These are phyloP conservation scores for Pichia sp. DNA, from an alignment of 1,139 yeast genomes.

Conservation along the genomic window DNA sequence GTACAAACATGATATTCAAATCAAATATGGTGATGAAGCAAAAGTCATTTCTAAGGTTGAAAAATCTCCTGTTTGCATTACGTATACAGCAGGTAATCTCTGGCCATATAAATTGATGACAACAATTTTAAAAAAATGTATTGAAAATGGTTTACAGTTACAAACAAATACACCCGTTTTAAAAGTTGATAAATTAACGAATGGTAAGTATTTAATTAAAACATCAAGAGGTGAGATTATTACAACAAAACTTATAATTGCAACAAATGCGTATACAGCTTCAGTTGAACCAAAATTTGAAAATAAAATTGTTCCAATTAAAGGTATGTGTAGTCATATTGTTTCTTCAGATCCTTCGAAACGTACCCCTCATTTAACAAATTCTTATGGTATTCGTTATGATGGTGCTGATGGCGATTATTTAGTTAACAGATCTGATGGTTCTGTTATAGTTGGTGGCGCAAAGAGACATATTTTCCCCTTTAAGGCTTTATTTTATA, in stretches of 20 bases:
- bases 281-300: slow-evolving; percentile 24
- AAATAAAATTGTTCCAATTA: slow-evolving; percentile 22
- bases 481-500: slow-evolving; percentile 18
- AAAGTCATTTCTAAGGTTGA: slow-evolving; percentile 22
- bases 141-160: slow-evolving; percentile 32
- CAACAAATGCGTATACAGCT: slow-evolving; percentile 38
- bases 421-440: slow-evolving; percentile 28
- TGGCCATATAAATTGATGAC: slow-evolving; percentile 38
- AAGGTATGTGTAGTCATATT: slow-evolving; percentile 24
- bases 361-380: slow-evolving; percentile 24
- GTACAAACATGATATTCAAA: slow-evolving; percentile 20
- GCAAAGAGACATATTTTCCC: slow-evolving; percentile 19
- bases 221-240: slow-evolving; percentile 32
- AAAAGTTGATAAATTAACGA: slow-evolving; percentile 4
- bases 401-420: slow-evolving; percentile 24
- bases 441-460: slow-evolving; percentile 28
- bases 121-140: slow-evolving; percentile 28
- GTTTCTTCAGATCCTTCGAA: slow-evolving; percentile 11
- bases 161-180: slow-evolving; percentile 34
- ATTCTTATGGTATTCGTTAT: slow-evolving; percentile 23
- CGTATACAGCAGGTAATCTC: slow-evolving; percentile 36
- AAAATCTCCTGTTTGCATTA: slow-evolving; percentile 31
- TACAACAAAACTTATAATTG: slow-evolving; percentile 31
- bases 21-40: slow-evolving; percentile 23
- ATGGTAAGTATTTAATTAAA: slow-evolving; percentile 25